A percentile compares a stretch with the other conserved stretches of the same genome.
phyloP scores from a whole-genome alignment of 345 rosid species.

The Raphanus raphanistrum region DNA sequence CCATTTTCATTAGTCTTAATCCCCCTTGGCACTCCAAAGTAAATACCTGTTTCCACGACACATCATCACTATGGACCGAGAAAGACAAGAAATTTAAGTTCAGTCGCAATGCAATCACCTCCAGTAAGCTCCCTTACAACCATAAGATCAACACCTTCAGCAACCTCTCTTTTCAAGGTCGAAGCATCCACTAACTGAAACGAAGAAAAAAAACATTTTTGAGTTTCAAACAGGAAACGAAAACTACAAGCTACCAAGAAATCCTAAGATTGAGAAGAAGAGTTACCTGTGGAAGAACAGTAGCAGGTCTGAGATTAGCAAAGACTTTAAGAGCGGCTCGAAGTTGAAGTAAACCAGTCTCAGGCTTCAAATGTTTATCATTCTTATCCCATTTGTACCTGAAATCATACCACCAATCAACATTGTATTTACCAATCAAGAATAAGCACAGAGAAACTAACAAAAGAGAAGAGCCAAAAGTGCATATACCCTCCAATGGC shows the following conservation, averaged over 20 bases:
- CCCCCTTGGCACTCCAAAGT: constrained; percentile 92
- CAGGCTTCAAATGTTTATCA: constrained; percentile 83
- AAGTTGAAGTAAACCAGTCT: constrained; percentile 84
- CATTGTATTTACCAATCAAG: not conserved
- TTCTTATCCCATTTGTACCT: constrained; percentile 97
- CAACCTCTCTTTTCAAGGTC: constrained; percentile 92
- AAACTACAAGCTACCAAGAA: not conserved
- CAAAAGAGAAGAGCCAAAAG: not conserved
- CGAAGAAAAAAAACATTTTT: too few relatives aligned
- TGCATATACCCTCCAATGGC: constrained; percentile 83
- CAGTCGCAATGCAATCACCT: constrained; percentile 42
- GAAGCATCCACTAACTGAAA: constrained; percentile 88
- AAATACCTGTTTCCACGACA: constrained; percentile 61
- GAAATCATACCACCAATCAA: constrained; percentile 7
- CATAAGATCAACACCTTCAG: constrained; percentile 95
- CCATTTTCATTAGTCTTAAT: constrained; percentile 68
- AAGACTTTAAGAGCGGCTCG: constrained; percentile 86
- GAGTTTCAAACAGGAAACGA: not conserved
- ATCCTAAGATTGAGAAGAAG: not conserved
- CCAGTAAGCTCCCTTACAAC: constrained; percentile 99
- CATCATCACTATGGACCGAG: not conserved
- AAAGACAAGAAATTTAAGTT: not conserved
- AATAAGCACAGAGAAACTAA: not conserved
- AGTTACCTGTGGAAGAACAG: constrained; percentile 79
- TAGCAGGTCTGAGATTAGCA: constrained; percentile 94